phyloP scores from a whole-genome alignment of 352 stramenopile species.

The Blastocystis sp. region DNA sequence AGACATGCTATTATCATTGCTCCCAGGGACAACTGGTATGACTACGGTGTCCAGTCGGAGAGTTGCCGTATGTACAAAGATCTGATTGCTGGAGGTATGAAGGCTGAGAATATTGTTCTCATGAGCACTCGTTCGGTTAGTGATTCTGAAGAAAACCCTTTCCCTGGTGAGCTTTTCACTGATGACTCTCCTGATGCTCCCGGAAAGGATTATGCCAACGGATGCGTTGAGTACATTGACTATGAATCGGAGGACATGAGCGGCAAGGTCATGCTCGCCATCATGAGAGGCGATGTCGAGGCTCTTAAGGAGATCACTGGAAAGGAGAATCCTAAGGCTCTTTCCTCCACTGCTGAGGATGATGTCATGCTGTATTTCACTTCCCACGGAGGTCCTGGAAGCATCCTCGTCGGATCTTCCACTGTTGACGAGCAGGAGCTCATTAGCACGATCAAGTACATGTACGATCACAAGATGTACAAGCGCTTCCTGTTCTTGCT shows the following conservation, averaged over 20 bases:
- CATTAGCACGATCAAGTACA: conserved; percentile 71
- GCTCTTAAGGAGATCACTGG: conserved; percentile 66
- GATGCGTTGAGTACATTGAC: conserved; percentile 30
- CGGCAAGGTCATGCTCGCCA: conserved; percentile 26
- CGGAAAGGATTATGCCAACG: conserved; percentile 32
- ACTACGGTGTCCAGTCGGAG: conserved; percentile 48
- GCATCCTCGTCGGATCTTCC: conserved; percentile 75
- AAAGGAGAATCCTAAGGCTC: conserved; percentile 44
- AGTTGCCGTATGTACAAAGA: conserved; percentile 62
- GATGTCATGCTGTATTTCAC: conserved; percentile 85
- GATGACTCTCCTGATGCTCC: conserved; percentile 28
- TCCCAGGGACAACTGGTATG: conserved; percentile 37
- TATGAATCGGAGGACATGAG: conserved; percentile 5
- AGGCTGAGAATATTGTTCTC: conserved; percentile 41
- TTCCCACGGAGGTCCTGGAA: conserved; percentile 77
- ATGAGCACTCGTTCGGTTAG: background rate
- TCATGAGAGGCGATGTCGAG: conserved; percentile 46
- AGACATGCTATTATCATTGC: conserved; percentile 54
- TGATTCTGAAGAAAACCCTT: background rate
- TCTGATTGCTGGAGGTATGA: conserved; percentile 46
- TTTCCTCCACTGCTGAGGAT: conserved; percentile 69
- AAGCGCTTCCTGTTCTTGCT: conserved; percentile 83
- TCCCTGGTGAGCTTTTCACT: conserved; percentile 49
- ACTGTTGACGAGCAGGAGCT: conserved; percentile 73
- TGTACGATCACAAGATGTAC: conserved; percentile 78